Evolutionary conservation across 2,329 filamentous ascomycete species (phyloP).

Genomic region (Dryadomyces quercus-mongolicae): DNA sequence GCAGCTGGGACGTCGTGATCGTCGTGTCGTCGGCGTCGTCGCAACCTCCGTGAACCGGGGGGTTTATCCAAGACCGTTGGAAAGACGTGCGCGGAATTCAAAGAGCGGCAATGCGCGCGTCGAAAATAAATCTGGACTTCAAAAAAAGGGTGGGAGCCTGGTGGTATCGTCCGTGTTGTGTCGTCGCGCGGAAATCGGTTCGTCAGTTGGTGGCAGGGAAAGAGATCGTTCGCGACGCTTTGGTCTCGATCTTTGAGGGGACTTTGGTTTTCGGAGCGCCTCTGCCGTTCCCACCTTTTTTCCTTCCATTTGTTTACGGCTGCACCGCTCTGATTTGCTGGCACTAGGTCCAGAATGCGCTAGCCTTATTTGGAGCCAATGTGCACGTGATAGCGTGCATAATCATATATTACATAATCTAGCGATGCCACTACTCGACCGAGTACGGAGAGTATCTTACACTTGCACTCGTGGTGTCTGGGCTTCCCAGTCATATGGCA

Average conservation of each 20-base stretch:
- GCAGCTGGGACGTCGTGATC: no score
- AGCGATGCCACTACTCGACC: neutral
- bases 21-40: no score
- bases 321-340: neutral
- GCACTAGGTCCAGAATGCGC: conserved; percentile 1
- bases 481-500: no score
- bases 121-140: no score
- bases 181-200: neutral
- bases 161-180: neutral
- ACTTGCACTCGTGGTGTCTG: no score
- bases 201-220: neutral
- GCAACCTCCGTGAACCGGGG: no score
- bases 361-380: conserved; percentile 12
- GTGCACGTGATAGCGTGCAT: conserved; percentile 3
- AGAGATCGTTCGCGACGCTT: no score
- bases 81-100: no score
- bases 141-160: neutral
- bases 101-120: no score
- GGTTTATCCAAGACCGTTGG: no score
- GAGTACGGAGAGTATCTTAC: neutral
- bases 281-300: conserved; percentile 2
- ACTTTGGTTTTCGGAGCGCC: neutral
- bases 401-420: neutral
- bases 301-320: neutral
- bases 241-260: neutral